Percentiles rank a stretch among this genome's conserved stretches.
These are phyloP conservation scores for Cercospora sojina DNA, from an alignment of 2,329 filamentous ascomycete species.

Conservation along the genomic window DNA sequence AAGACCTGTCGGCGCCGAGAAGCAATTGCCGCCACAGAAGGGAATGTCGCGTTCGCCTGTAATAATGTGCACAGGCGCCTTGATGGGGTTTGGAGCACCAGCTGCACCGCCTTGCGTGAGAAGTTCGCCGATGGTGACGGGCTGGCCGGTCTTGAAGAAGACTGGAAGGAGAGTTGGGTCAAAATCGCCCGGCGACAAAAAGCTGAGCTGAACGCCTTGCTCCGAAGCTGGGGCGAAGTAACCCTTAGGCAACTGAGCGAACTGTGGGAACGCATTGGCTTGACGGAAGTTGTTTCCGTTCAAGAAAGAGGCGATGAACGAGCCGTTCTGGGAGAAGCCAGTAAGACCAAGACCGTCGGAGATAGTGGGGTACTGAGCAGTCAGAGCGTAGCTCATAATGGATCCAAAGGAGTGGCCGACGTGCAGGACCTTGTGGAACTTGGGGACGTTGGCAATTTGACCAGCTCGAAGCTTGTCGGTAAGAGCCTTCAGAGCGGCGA, in stretches of 20 bases:
- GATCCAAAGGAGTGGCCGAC: constrained; percentile 66
- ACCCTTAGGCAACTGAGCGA: constrained; percentile 44
- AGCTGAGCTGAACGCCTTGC: constrained; percentile 53
- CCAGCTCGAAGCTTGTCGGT: constrained; percentile 53
- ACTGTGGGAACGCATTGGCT: constrained; percentile 35
- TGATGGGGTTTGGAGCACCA: constrained; percentile 42
- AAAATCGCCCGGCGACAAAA: constrained; percentile 53
- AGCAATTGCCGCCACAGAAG: constrained; percentile 64
- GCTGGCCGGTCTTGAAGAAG: constrained; percentile 53
- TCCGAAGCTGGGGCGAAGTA: constrained; percentile 54
- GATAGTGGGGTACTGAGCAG: constrained; percentile 52
- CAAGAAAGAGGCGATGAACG: constrained; percentile 44
- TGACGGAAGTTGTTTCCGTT: constrained; percentile 37
- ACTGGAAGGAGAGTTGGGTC: constrained; percentile 54
- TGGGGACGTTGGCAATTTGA: constrained; percentile 41
- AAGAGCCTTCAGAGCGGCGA: constrained; percentile 57
- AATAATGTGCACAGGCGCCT: constrained; percentile 59
- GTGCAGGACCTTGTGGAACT: constrained; percentile 54
- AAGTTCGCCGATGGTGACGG: constrained; percentile 59
- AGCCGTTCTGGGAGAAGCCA: constrained; percentile 55
- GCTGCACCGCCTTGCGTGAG: constrained; percentile 52
- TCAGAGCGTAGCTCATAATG: constrained; percentile 57
- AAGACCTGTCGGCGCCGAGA: constrained; percentile 42
- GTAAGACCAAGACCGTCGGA: constrained; percentile 61
- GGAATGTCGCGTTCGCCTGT: constrained; percentile 55